Evolutionary conservation across 2,329 filamentous ascomycete species (phyloP), one percentile per base, ranked within the genome.

Genomic region (Truncatella angustata): DNA sequence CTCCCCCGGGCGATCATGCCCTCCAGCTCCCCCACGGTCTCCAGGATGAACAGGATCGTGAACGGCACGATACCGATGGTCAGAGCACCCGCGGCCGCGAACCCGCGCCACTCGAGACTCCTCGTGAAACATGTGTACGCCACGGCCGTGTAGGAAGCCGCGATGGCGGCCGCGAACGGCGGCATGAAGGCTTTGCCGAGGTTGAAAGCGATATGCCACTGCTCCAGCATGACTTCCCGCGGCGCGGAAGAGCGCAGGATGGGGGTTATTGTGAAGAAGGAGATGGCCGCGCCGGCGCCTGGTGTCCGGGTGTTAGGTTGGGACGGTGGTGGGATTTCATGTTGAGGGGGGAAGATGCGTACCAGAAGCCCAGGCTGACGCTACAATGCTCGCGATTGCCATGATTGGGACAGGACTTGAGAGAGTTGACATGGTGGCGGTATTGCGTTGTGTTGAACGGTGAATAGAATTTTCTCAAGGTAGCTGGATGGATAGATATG

Each of bases 41-140:
- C 50, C 11, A 50, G 58, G 69, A 76, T 74, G 40, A 67, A 55
- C 20, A 61, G n/a, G 10, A 68, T 2, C 1, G 73, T 76, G 42
- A 67, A 76, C 1, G 73, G 72, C 26, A 75, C 63, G 32, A 75
- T 74, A 30, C 55, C 58, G 5, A 73, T 24, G n/a, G 68, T 63
- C 36, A 71, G 60, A 9, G 50, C 59, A 10, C 59, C 71, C 0
- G 67, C 71, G 1, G 58, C 62, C 7, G 58, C 61, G 46, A 68
- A 68, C 1, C 67, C 64, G 46, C 58, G 60, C 73, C 72, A 75
- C 23, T 53, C 53, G 2, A 57, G 57, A 1, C 64, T 64, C 9
- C 58, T 57, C 10, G 58, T 42, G 24, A 53, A 53, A 2, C 63
- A 60, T 26, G 67, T 59, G 37, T 72, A 75, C 7, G 73, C 68